Evolutionary conservation across 2,329 filamentous ascomycete species (phyloP).

Genomic region (Aspergillus pseudoterreus): DNA sequence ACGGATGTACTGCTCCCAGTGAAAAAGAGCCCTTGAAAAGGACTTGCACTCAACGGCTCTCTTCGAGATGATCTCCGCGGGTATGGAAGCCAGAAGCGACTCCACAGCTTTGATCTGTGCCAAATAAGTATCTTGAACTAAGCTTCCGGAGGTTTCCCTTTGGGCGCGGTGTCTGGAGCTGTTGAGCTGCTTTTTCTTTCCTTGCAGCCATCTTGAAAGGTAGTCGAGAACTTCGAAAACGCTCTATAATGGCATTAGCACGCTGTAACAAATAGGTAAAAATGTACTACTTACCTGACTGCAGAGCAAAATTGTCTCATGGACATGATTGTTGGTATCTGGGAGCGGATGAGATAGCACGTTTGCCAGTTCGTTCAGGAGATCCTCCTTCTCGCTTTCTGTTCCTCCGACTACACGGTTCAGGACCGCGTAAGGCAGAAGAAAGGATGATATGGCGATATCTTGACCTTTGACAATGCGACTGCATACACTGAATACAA

Average conservation of each 20-base stretch:
- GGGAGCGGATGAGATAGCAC: slow-evolving; percentile 66
- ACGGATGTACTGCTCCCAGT: slow-evolving; percentile 87
- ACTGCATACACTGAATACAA: slow-evolving; percentile 76
- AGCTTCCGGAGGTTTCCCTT: slow-evolving; percentile 25
- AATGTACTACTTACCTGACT: slow-evolving; percentile 64
- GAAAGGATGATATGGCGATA: slow-evolving; percentile 77
- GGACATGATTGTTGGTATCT: slow-evolving; percentile 54
- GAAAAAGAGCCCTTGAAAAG: slow-evolving; percentile 85
- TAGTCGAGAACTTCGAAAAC: slow-evolving; percentile 92
- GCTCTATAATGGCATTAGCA: slow-evolving; percentile 50
- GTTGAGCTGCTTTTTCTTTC: slow-evolving; percentile 58
- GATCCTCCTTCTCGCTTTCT: slow-evolving; percentile 58
- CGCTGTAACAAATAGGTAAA: neutral
- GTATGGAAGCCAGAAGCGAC: slow-evolving; percentile 64
- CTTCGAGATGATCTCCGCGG: slow-evolving; percentile 69
- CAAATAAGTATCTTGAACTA: slow-evolving; percentile 29
- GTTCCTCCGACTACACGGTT: slow-evolving; percentile 76
- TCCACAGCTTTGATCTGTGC: slow-evolving; percentile 63
- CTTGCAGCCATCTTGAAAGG: slow-evolving; percentile 81
- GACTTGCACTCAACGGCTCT: slow-evolving; percentile 92
- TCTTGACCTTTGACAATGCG: slow-evolving; percentile 84
- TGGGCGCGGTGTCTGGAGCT: slow-evolving; percentile 25
- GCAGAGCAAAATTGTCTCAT: slow-evolving; percentile 75
- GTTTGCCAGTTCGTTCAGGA: slow-evolving; percentile 69
- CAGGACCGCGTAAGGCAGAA: slow-evolving; percentile 81